These are phyloP conservation scores for Postia placenta DNA, from an alignment of 768 basidiomycete species.

Conservation along the genomic window DNA sequence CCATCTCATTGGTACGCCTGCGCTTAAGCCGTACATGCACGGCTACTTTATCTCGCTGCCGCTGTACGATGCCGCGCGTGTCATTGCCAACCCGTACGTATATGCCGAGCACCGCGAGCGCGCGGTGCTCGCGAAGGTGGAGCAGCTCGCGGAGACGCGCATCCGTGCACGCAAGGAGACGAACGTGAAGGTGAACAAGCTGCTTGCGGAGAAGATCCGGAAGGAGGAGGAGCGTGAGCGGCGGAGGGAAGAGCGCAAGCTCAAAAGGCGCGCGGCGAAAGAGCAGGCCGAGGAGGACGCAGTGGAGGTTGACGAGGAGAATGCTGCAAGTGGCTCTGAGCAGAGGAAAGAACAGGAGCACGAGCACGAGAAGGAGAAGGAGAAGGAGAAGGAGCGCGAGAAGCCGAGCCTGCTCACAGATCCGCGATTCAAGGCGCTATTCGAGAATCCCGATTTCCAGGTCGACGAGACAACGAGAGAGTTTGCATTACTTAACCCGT, in stretches of 20 bases:
- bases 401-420: constrained; percentile 65
- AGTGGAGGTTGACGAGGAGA: constrained; percentile 28
- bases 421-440: constrained; percentile 84
- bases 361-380: constrained; percentile 24
- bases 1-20: constrained; percentile 89
- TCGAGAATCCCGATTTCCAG: constrained; percentile 86
- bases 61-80: constrained; percentile 90
- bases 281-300: constrained; percentile 22
- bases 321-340: constrained; percentile 30
- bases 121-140: constrained; percentile 82
- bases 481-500: constrained; percentile 91
- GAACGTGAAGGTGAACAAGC: constrained; percentile 76
- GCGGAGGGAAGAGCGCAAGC: constrained; percentile 44
- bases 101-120: constrained; percentile 93
- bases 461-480: constrained; percentile 88
- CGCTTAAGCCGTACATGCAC: constrained; percentile 99
- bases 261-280: constrained; percentile 37
- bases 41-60: constrained; percentile 97
- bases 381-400: constrained; percentile 21
- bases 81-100: constrained; percentile 94
- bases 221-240: constrained; percentile 56
- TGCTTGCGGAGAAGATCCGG: constrained; percentile 79
- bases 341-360: constrained; percentile 33
- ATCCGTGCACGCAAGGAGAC: constrained; percentile 77
- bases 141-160: constrained; percentile 87